Base-by-base conservation (phyloP, 164 flowering plant genomes). In the Amborella trichopoda region DNA sequence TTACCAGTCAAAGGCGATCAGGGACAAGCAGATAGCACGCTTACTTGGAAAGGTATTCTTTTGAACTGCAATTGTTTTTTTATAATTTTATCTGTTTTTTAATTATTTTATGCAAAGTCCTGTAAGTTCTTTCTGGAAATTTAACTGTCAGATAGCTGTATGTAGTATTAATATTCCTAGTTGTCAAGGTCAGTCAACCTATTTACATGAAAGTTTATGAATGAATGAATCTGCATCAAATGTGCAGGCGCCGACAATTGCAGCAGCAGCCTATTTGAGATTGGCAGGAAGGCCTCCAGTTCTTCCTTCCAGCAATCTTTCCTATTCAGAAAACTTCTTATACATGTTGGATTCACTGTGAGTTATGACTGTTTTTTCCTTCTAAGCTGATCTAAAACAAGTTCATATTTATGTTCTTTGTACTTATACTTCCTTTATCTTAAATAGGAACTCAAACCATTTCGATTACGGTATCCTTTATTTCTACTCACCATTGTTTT, bases 281-380 rank as follows among this genome's bases (percentile, higher is more conserved):
- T 28, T 88, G 83, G 94, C 95, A n/a, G 99, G 99, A 62, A 77
- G 99, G 55, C 91, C 95, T 47, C 85, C 99, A 23, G 95, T 88
- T 62, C 89, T 83, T 57, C 99, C 99, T 65, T 88, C 97, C 28
- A 79, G 60, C 73, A 85, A 62, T 47, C 87, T 93, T 38, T 93
- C 95, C 32, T 93, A 93, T 65, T 59, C 99, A 16, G 99, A 93
- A 70, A 93, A 93, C 75, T 93, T 93, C 70, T 65, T 93, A 22
- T 93, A 88, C 63, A 83, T 93, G 99, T 78, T 93, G 41, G 99
- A 93, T 66, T 93, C 99, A 30, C 41, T 93, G 99, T 93, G 81
- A 48, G 94, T 69, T 43, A 49, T 47, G 19, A 40, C 24, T 59
- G 4, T n/a, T 20, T 28, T 27, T 49, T 66, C 23, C 18, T 34